phyloP scores from a whole-genome alignment of 805 yeast species.

The Teunomyces atbi region DNA sequence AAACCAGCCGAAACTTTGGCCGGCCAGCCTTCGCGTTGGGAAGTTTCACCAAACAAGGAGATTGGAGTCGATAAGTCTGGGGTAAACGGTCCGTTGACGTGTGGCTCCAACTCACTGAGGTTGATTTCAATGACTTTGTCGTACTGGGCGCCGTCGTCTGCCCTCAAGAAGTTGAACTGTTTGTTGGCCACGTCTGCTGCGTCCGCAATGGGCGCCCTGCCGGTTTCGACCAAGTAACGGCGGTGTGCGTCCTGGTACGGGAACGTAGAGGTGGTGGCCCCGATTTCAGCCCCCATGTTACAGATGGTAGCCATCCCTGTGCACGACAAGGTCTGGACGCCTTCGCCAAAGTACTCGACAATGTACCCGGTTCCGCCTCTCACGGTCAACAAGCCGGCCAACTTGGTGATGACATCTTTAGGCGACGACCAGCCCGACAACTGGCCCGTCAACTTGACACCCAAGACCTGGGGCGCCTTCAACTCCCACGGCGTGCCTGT shows the following conservation, averaged over 20 bases:
- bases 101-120: slow-evolving; percentile 87
- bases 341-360: slow-evolving; percentile 95
- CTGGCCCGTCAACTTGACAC: slow-evolving; percentile 90
- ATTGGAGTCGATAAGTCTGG: slow-evolving; percentile 97
- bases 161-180: slow-evolving; percentile 63
- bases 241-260: slow-evolving; percentile 92
- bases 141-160: slow-evolving; percentile 91
- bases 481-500: slow-evolving; percentile 95
- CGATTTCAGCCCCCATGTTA: slow-evolving; percentile 99
- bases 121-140: slow-evolving; percentile 92
- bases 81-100: slow-evolving; percentile 96
- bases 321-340: slow-evolving; percentile 88
- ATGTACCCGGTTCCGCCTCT: slow-evolving; percentile 98
- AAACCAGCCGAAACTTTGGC: slow-evolving; percentile 88
- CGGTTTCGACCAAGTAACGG: slow-evolving; percentile 84
- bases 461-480: slow-evolving; percentile 93
- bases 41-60: slow-evolving; percentile 80
- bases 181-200: slow-evolving; percentile 67
- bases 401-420: slow-evolving; percentile 88
- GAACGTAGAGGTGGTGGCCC: slow-evolving; percentile 97
- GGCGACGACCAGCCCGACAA: slow-evolving; percentile 97
- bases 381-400: slow-evolving; percentile 93
- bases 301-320: slow-evolving; percentile 99
- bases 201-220: slow-evolving; percentile 80
- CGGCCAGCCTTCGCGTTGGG: slow-evolving; percentile 89